Evolutionary conservation across 2,329 filamentous ascomycete species (phyloP).

Genomic region (Fusarium sp.): DNA sequence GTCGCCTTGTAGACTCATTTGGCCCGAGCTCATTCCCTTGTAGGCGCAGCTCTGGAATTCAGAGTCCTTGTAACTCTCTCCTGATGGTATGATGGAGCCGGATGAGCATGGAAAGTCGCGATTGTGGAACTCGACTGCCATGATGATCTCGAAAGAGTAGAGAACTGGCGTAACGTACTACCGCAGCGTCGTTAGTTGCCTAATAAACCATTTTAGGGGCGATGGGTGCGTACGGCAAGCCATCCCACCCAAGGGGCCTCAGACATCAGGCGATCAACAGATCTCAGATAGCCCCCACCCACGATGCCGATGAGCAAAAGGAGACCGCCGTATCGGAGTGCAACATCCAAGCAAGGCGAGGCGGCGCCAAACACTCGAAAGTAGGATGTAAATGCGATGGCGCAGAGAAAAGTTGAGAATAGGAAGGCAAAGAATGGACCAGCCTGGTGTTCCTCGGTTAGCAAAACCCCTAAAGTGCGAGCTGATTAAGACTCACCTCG

Average conservation of each 20-base stretch:
- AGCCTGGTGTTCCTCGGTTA: not conserved
- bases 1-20: too few relatives aligned
- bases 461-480: too few relatives aligned
- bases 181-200: not conserved
- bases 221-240: too few relatives aligned
- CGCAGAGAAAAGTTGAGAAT: not conserved
- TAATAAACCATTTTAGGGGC: too few relatives aligned
- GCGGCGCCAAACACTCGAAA: not conserved
- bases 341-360: too few relatives aligned
- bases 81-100: conserved; percentile 64
- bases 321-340: not conserved
- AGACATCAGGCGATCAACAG: not conserved
- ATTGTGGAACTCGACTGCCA: conserved; percentile 31
- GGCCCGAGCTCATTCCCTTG: too few relatives aligned
- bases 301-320: not conserved
- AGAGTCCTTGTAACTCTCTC: not conserved
- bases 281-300: not conserved
- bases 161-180: conserved; percentile 73
- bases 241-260: too few relatives aligned
- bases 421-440: not conserved
- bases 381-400: not conserved
- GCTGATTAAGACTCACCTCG: not conserved
- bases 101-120: conserved; percentile 16
- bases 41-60: not conserved
- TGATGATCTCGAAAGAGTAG: conserved; percentile 59